Percentiles rank a stretch among this genome's conserved stretches.
These are phyloP conservation scores for Hymenoscyphus linearis DNA, from an alignment of 2,329 filamentous ascomycete species.

Conservation along the genomic window DNA sequence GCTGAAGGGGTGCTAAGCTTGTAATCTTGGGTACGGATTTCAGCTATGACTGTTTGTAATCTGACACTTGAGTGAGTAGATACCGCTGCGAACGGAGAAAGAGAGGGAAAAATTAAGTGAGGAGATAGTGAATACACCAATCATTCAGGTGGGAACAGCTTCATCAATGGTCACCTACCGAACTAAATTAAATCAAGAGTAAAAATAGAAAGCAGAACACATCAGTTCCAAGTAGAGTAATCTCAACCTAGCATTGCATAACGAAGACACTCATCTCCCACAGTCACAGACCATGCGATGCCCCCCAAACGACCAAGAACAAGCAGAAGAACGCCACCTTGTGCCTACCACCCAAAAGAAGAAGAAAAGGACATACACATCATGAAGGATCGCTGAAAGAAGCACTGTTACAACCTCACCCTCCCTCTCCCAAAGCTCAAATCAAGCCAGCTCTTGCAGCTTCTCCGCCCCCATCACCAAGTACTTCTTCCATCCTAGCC, in stretches of 20 bases:
- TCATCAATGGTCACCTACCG: too few relatives aligned
- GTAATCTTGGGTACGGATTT: too few relatives aligned
- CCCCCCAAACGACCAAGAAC: neutral
- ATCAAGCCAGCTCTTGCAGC: conserved; percentile 52
- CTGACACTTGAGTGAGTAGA: too few relatives aligned
- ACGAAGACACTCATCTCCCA: neutral
- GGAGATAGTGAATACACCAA: too few relatives aligned
- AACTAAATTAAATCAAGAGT: too few relatives aligned
- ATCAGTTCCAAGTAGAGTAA: neutral
- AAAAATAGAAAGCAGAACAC: neutral
- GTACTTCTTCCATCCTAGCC: conserved; percentile 51
- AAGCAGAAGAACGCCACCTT: neutral
- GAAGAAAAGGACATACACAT: neutral
- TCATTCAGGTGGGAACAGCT: too few relatives aligned
- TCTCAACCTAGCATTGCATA: neutral
- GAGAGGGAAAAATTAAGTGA: too few relatives aligned
- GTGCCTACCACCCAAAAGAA: neutral
- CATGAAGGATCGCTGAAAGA: conserved; percentile 2
- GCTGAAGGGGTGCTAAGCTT: too few relatives aligned
- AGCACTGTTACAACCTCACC: neutral
- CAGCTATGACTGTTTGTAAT: too few relatives aligned
- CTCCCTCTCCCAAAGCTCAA: conserved; percentile 8
- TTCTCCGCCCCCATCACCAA: conserved; percentile 54
- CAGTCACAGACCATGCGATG: neutral
- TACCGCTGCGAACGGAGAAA: too few relatives aligned